These are phyloP conservation scores for Thalassiosira mediterranea DNA, from an alignment of 352 stramenopile genomes.

Conservation along the genomic window DNA sequence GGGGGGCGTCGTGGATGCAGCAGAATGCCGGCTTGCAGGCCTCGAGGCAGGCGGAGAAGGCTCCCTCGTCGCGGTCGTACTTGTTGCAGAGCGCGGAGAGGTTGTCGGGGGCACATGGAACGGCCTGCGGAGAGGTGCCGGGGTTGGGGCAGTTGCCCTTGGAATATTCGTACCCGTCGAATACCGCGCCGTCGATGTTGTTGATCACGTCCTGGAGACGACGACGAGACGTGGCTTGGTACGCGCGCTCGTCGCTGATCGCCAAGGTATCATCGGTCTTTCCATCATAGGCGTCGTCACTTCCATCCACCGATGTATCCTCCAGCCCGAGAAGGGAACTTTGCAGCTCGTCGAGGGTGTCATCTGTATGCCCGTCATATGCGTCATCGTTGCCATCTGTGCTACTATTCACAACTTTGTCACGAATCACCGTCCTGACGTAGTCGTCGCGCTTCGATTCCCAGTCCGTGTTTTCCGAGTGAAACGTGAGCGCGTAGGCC, in stretches of 20 bases:
- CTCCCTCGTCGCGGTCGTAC: slow-evolving; percentile 44
- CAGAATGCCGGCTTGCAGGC: slow-evolving; percentile 53
- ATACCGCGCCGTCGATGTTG: slow-evolving; percentile 46
- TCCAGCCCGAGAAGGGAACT: not conserved
- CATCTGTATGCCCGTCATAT: not conserved
- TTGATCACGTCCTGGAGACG: slow-evolving; percentile 3
- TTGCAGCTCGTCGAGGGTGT: not conserved
- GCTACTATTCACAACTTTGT: not conserved
- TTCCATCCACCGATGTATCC: not conserved
- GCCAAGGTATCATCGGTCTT: not conserved
- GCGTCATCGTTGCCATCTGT: not conserved
- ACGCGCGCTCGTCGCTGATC: not conserved
- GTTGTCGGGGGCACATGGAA: slow-evolving; percentile 57
- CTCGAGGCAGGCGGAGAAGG: slow-evolving; percentile 46
- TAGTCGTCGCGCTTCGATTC: not conserved
- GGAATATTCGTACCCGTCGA: slow-evolving; percentile 49
- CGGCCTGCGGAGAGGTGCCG: slow-evolving; percentile 18
- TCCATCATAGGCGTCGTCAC: not conserved
- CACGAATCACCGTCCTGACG: not conserved
- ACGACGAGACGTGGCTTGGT: not conserved
- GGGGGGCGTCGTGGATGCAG: slow-evolving; percentile 53
- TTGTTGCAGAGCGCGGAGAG: slow-evolving; percentile 52
- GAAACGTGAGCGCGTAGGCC: not conserved
- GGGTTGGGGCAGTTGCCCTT: slow-evolving; percentile 32
- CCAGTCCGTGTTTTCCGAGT: not conserved